Evolutionary conservation across 352 stramenopile species (phyloP).

Genomic region (Pythium apleroticum): DNA sequence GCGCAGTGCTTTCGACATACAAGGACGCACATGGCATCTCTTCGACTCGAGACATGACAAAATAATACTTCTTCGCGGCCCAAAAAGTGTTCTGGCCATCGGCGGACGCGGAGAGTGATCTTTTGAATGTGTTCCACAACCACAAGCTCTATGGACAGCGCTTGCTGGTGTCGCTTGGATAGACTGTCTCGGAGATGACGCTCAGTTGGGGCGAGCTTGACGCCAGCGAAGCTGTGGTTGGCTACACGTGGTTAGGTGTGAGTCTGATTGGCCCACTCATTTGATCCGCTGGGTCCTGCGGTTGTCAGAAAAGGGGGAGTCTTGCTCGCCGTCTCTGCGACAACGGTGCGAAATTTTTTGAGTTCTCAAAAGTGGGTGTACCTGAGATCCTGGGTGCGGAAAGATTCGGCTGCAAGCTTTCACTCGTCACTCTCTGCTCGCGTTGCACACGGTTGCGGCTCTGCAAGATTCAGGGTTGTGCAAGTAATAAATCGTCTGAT

Average conservation of each 20-base stretch:
- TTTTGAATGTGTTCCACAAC: background rate
- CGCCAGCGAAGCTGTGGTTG: background rate
- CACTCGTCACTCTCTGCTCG: background rate
- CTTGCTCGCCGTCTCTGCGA: background rate
- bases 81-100: background rate
- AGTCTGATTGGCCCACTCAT: background rate
- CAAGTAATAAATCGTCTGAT: background rate
- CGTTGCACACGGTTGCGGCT: background rate
- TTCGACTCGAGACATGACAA: too few relatives aligned
- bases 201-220: background rate
- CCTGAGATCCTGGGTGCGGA: background rate
- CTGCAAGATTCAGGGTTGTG: background rate
- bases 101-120: background rate
- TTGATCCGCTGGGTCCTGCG: background rate
- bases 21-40: too few relatives aligned
- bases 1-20: too few relatives aligned
- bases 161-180: background rate
- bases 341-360: background rate
- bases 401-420: conserved; percentile 12
- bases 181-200: background rate
- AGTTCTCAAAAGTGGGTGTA: background rate
- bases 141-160: background rate
- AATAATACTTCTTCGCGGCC: background rate
- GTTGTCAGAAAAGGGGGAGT: conserved; percentile 9
- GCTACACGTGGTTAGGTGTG: conserved; percentile 8